These are phyloP conservation scores for Saccharomyces hybrid DNA, from an alignment of 1,139 yeast species.

Conservation along the genomic window DNA sequence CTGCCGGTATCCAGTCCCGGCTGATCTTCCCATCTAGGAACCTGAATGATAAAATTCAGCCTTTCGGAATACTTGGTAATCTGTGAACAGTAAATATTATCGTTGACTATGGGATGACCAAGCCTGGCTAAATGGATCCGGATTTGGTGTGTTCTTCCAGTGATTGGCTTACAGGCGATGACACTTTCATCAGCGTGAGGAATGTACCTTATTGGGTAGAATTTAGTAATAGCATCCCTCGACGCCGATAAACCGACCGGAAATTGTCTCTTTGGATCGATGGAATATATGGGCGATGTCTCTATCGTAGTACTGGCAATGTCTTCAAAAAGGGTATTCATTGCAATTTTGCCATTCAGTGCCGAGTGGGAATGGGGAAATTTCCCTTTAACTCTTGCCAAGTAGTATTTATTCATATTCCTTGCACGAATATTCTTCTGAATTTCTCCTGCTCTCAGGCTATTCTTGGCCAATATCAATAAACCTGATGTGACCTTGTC, in stretches of 20 bases:
- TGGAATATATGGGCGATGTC: slow-evolving; percentile 59
- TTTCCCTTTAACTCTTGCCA: slow-evolving; percentile 56
- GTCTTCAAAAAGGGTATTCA: slow-evolving; percentile 4
- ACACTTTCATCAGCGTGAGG: slow-evolving; percentile 41
- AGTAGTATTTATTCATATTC: slow-evolving; percentile 38
- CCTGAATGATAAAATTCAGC: slow-evolving; percentile 37
- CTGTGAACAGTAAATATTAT: slow-evolving; percentile 44
- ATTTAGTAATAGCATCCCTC: slow-evolving; percentile 38
- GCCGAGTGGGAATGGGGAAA: slow-evolving; percentile 37
- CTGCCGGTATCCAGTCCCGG: slow-evolving; percentile 42
- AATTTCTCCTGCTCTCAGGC: slow-evolving; percentile 38
- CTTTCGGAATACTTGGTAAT: slow-evolving; percentile 22
- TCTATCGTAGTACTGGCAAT: slow-evolving; percentile 36
- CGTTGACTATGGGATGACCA: slow-evolving; percentile 65
- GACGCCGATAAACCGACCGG: slow-evolving; percentile 26
- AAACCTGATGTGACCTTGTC: slow-evolving; percentile 74
- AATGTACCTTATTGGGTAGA: slow-evolving; percentile 33
- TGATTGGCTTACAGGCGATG: slow-evolving; percentile 56
- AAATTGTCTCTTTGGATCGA: slow-evolving; percentile 53
- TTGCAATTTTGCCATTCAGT: slow-evolving; percentile 9
- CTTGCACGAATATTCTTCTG: slow-evolving; percentile 40
- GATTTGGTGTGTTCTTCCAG: slow-evolving; percentile 76
- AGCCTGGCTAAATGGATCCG: slow-evolving; percentile 61
- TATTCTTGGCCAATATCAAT: slow-evolving; percentile 48
- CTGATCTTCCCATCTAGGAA: slow-evolving; percentile 59